Evolutionary conservation across 176 grass and related monocot genomes (phyloP).

Genomic region (Pontederia crassipes): DNA sequence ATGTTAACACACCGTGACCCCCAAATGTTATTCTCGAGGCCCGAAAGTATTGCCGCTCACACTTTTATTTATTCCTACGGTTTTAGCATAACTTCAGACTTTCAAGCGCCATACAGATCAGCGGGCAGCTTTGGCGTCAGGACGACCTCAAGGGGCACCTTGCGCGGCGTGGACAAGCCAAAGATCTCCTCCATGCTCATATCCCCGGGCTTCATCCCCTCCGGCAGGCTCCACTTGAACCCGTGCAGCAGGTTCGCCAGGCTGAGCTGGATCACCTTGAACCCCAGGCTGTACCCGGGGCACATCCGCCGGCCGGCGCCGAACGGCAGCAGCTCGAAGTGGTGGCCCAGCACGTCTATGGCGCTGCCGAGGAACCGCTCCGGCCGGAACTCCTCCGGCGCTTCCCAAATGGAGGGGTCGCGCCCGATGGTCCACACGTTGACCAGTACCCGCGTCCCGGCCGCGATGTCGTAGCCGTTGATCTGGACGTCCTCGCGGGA

Average conservation of each 20-base stretch:
- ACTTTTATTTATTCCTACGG: too few relatives aligned
- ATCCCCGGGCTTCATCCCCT: constrained; percentile 12
- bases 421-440: constrained; percentile 52
- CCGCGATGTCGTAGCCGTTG: constrained; percentile 47
- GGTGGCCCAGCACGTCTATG: constrained; percentile 39
- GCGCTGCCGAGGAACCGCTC: constrained; percentile 22
- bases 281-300: constrained; percentile 39
- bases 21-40: too few relatives aligned
- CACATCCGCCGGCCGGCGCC: constrained; percentile 49
- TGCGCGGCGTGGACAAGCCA: constrained; percentile 1
- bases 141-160: background rate
- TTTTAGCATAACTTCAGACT: too few relatives aligned
- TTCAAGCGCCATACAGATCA: background rate
- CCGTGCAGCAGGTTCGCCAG: constrained; percentile 47
- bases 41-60: too few relatives aligned
- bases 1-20: too few relatives aligned
- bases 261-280: constrained; percentile 40
- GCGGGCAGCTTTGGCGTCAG: background rate
- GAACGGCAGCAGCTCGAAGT: constrained; percentile 57
- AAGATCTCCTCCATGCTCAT: constrained; percentile 15
- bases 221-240: constrained; percentile 39
- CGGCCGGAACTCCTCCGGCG: constrained; percentile 36
- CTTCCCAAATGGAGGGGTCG: constrained; percentile 48
- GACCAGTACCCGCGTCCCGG: constrained; percentile 34
- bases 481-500: constrained; percentile 29